A percentile compares a stretch with the other conserved stretches of the same genome.
These are phyloP conservation scores for Aspergillaceae sp. DNA, from an alignment of 2,329 filamentous ascomycete species.

Conservation along the genomic window DNA sequence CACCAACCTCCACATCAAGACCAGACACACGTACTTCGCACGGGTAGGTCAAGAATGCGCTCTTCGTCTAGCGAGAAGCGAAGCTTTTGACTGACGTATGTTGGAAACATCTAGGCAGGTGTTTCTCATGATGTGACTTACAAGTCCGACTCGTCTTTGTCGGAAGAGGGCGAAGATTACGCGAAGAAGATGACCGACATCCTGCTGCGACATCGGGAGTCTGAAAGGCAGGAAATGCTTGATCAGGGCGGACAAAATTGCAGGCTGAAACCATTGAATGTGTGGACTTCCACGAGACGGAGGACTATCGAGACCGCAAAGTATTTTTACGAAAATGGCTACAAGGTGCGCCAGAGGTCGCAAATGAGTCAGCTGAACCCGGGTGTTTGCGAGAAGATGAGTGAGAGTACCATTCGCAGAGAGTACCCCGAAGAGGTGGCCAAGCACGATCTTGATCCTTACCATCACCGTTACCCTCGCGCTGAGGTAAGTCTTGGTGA, in stretches of 20 bases:
- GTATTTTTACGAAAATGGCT: constrained; percentile 68
- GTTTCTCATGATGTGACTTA: constrained; percentile 83
- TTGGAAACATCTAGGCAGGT: constrained; percentile 48
- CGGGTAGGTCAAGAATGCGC: constrained; percentile 40
- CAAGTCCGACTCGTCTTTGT: constrained; percentile 81
- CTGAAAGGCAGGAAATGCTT: constrained; percentile 63
- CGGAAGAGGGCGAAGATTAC: constrained; percentile 70
- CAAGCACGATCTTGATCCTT: constrained; percentile 90
- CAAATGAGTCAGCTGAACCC: constrained; percentile 98
- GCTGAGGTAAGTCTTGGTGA: constrained; percentile 59
- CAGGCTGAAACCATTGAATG: constrained; percentile 68
- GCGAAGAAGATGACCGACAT: constrained; percentile 78
- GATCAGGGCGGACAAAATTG: constrained; percentile 58
- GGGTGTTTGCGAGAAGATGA: constrained; percentile 89
- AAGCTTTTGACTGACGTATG: constrained; percentile 2
- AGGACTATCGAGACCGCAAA: constrained; percentile 86
- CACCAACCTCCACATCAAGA: constrained; percentile 94
- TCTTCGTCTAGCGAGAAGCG: not conserved
- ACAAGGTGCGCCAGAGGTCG: constrained; percentile 79
- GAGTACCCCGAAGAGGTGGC: constrained; percentile 83
- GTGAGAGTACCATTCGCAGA: constrained; percentile 68
- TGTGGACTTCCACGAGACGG: constrained; percentile 91
- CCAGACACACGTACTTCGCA: constrained; percentile 85
- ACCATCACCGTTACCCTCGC: constrained; percentile 91
- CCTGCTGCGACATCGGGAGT: constrained; percentile 71